Evolutionary conservation across 352 stramenopile genomes (phyloP).

Genomic region (Globisporangium polare): DNA sequence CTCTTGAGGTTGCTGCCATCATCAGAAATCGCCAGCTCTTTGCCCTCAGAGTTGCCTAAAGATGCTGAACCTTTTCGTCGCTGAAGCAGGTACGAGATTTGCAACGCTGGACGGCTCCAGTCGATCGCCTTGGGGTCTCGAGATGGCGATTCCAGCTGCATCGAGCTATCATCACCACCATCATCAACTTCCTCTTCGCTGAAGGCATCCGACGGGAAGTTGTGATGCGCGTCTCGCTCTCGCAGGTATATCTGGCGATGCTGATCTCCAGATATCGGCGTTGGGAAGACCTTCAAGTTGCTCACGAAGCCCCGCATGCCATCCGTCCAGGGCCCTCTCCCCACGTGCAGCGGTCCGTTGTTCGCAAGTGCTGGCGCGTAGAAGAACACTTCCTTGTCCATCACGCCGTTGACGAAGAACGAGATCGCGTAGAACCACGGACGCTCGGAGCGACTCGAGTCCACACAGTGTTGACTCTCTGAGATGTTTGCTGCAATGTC

Average conservation of each 20-base stretch:
- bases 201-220: conserved; percentile 11
- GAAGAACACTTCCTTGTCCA: conserved; percentile 48
- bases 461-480: conserved; percentile 11
- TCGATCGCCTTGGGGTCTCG: background rate
- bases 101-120: conserved; percentile 6
- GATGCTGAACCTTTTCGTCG: conserved; percentile 11
- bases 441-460: background rate
- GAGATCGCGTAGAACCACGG: conserved; percentile 42
- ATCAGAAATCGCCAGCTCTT: background rate
- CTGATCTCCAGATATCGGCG: conserved; percentile 23
- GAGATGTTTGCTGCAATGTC: background rate
- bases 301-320: conserved; percentile 63
- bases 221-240: conserved; percentile 24
- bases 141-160: background rate
- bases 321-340: conserved; percentile 62
- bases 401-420: conserved; percentile 55
- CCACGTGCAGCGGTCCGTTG: conserved; percentile 57
- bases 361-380: conserved; percentile 46
- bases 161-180: background rate
- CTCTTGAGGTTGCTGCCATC: conserved; percentile 8
- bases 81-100: conserved; percentile 45
- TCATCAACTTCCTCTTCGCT: background rate
- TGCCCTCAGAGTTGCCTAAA: background rate
- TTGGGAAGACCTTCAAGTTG: conserved; percentile 43
- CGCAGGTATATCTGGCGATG: conserved; percentile 25